phyloP scores from a whole-genome alignment of 805 yeast species.

The Pichia heedii region DNA sequence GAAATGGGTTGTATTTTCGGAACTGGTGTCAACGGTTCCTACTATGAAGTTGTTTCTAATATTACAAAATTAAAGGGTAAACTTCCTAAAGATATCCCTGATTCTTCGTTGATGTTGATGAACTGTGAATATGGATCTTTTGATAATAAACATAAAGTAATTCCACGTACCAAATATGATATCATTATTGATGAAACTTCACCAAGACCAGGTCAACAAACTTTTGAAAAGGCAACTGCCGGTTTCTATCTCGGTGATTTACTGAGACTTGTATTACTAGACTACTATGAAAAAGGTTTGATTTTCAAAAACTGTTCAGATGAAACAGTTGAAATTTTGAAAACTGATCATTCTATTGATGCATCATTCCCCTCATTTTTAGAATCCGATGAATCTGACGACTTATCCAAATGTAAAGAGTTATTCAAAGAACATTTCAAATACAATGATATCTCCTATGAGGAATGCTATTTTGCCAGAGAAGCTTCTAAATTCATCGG shows the following conservation, averaged over 20 bases:
- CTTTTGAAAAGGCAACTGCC: constrained; percentile 96
- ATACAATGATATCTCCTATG: constrained; percentile 56
- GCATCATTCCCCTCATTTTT: constrained; percentile 80
- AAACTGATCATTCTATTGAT: constrained; percentile 68
- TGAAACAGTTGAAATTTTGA: constrained; percentile 49
- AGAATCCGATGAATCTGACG: constrained; percentile 87
- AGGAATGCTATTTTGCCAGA: constrained; percentile 80
- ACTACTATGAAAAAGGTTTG: constrained; percentile 54
- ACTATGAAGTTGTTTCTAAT: constrained; percentile 67
- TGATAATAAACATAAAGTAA: constrained; percentile 78
- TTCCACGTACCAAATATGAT: constrained; percentile 91
- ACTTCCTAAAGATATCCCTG: constrained; percentile 54
- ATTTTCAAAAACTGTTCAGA: constrained; percentile 51
- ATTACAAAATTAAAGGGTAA: constrained; percentile 81
- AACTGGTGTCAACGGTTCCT: constrained; percentile 98
- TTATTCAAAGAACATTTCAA: constrained; percentile 49
- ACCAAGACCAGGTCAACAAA: constrained; percentile 96
- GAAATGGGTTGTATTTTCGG: constrained; percentile 97
- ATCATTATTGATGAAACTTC: constrained; percentile 72
- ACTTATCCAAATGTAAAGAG: constrained; percentile 65
- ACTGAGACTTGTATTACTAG: constrained; percentile 71
- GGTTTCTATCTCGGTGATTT: constrained; percentile 96
- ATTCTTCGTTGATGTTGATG: constrained; percentile 80
- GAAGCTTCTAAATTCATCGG: constrained; percentile 83
- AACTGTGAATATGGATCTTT: constrained; percentile 99